Evolutionary conservation across 768 basidiomycete genomes (phyloP), one percentile per base, ranked within the genome.

Genomic region (Leucocoprinus birnbaumii): DNA sequence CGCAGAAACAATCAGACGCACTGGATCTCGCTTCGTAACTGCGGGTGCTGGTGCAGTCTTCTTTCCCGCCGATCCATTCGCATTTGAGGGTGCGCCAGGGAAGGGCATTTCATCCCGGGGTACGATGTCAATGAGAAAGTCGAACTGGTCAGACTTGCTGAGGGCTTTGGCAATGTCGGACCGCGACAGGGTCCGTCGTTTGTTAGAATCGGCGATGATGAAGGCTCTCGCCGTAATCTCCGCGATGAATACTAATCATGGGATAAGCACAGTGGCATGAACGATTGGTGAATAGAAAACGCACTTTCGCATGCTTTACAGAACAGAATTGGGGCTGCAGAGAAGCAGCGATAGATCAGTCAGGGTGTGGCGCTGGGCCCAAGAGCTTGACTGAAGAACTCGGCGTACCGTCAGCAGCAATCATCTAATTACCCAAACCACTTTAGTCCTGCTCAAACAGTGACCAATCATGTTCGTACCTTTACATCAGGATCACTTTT

Each of bases 281-380:
- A 18, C 1, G 31, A 4, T 19, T 14, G 18, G 19, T 48, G 44
- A 50, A 55, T 34, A 19, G 24, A 18, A 10, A 34, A 84, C 93
- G 64, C 62, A 98, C 96, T 89, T 80, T 98, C 96, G 72, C 96
- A 98, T 51, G 96, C 96, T 72, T 98, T 98, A 74, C 93, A 94
- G 70, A 98, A 96, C 37, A 98, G 74, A 56, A 98, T 90, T 5
- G 96, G 96, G 9, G 94, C 96, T 89, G 59, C 26, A 34, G 46
- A 37, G 48, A 38, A 41, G 53, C 54, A 31, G 26, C 44, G 22
- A 19, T 27, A 44, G 26, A 51, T 54, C 38, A 51, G 37, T 48
- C 47, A 48, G 48, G 24, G 27, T 47, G 62, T 49, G 61, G 50
- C 60, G 55, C 46, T 51, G 57, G 55, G 61, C 55, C 45, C 47